Evolutionary conservation across 768 basidiomycete genomes (phyloP).

Genomic region (Trichaptum fuscoviolaceum): DNA sequence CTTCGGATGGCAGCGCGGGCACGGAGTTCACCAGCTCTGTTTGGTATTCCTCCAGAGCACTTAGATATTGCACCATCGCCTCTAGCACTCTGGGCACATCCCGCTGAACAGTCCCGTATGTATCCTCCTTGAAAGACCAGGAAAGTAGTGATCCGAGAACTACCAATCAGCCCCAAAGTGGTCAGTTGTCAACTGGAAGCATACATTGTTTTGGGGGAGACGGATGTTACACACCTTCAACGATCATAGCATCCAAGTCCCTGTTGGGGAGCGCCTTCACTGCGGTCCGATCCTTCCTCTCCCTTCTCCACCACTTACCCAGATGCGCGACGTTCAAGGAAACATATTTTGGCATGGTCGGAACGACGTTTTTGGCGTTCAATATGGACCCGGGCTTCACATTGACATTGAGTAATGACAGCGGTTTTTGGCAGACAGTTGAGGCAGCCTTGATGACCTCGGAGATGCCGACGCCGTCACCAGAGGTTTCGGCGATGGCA

Average conservation of each 20-base stretch:
- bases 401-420: slow-evolving; percentile 26
- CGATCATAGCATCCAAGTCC: slow-evolving; percentile 55
- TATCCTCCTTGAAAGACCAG: slow-evolving; percentile 74
- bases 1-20: slow-evolving; percentile 16
- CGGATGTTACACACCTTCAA: slow-evolving; percentile 48
- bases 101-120: slow-evolving; percentile 77
- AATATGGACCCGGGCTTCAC: not conserved
- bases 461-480: slow-evolving; percentile 42
- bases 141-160: slow-evolving; percentile 64
- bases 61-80: slow-evolving; percentile 61
- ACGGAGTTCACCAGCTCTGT: slow-evolving; percentile 40
- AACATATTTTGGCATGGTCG: not conserved
- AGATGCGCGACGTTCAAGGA: slow-evolving; percentile 16
- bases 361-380: not conserved
- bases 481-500: slow-evolving; percentile 45
- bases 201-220: not conserved
- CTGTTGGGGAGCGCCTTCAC: slow-evolving; percentile 54
- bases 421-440: slow-evolving; percentile 9
- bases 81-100: slow-evolving; percentile 82
- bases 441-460: slow-evolving; percentile 34
- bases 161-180: slow-evolving; percentile 20
- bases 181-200: not conserved
- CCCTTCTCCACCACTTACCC: slow-evolving; percentile 51
- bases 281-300: slow-evolving; percentile 46
- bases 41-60: slow-evolving; percentile 62